phyloP scores from a whole-genome alignment of 2,329 filamentous ascomycete genomes.

The Colletotrichum chrysophilum region DNA sequence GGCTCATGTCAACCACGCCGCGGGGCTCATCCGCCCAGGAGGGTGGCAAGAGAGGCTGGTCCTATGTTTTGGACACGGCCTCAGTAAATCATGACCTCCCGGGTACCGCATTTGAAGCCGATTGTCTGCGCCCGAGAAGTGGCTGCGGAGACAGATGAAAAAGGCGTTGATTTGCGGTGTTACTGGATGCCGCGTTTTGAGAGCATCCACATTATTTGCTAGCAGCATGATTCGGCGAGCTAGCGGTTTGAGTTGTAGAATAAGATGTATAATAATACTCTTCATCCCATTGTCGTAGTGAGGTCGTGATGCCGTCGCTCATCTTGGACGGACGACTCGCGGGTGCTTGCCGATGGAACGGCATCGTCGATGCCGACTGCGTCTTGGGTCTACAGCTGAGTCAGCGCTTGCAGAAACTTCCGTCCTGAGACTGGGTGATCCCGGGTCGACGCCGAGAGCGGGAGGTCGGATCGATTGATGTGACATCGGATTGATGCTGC shows the following conservation, averaged over 20 bases:
- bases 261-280: constrained; percentile 20
- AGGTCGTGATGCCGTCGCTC: not conserved
- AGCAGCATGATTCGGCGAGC: not conserved
- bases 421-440: not conserved
- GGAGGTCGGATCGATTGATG: not conserved
- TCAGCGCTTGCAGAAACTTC: not conserved
- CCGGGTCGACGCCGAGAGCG: not conserved
- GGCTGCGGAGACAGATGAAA: not conserved
- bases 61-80: not conserved
- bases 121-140: not conserved
- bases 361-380: not conserved
- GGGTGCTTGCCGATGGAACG: not conserved
- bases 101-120: not conserved
- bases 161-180: constrained; percentile 1
- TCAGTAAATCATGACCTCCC: not conserved
- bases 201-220: constrained; percentile 5
- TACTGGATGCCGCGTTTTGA: not conserved
- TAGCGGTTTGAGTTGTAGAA: constrained; percentile 11
- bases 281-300: not conserved
- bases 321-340: not conserved
- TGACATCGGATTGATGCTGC: not conserved
- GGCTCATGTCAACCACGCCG: not conserved
- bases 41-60: not conserved
- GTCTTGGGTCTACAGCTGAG: not conserved
- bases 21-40: not conserved